These are phyloP conservation scores for Cyamopsis tetragonoloba DNA, from an alignment of 306 rosid genomes.

Conservation along the genomic window DNA sequence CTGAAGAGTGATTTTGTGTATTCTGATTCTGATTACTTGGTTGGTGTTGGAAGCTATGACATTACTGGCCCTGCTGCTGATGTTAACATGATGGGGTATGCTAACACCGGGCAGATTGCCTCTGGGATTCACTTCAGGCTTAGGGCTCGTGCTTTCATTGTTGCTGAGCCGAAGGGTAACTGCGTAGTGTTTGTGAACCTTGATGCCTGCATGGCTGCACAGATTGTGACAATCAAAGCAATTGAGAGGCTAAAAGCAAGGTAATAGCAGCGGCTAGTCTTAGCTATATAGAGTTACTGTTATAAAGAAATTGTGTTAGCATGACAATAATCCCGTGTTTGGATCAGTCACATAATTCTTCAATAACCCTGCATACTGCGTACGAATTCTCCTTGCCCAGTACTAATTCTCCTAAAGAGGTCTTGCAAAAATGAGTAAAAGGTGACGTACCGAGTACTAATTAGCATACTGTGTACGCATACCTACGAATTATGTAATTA, in stretches of 20 bases:
- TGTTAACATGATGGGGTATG: slow-evolving; percentile 94
- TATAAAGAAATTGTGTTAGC: not conserved
- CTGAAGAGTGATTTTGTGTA: slow-evolving; percentile 28
- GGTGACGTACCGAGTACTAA: no score
- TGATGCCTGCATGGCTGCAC: slow-evolving; percentile 96
- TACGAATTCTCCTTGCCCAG: no score
- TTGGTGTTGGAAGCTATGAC: slow-evolving; percentile 90
- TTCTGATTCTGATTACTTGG: slow-evolving; percentile 58
- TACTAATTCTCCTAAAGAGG: no score
- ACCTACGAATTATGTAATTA: no score
- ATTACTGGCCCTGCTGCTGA: slow-evolving; percentile 98
- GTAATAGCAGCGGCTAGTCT: slow-evolving; percentile 35
- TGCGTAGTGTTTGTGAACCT: slow-evolving; percentile 85
- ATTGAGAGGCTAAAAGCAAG: slow-evolving; percentile 79
- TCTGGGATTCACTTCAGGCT: slow-evolving; percentile 84
- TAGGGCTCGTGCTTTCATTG: slow-evolving; percentile 75
- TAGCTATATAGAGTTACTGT: not conserved
- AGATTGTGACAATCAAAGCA: slow-evolving; percentile 69
- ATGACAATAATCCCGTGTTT: not conserved
- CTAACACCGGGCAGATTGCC: slow-evolving; percentile 61
- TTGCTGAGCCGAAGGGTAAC: slow-evolving; percentile 65
- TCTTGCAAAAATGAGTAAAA: no score
- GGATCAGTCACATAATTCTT: no score
- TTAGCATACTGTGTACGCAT: no score
- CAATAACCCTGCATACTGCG: no score